Conservation (phyloP, 257 asterid genomes). For the Gynochthodes officinalis region DNA sequence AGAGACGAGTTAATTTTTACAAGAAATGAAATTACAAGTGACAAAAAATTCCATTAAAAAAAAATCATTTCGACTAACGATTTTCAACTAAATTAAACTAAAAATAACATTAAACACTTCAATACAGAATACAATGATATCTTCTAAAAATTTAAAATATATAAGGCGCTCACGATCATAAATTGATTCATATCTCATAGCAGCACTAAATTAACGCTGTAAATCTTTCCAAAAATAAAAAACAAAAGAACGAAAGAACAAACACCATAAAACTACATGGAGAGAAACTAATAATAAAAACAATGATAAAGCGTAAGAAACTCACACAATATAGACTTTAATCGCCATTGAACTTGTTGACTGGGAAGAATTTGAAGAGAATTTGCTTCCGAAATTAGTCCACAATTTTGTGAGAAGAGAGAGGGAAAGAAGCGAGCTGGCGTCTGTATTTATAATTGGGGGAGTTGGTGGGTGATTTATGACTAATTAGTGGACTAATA, state of each 20-base stretch:
- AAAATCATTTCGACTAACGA: background rate
- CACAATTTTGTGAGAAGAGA: background rate
- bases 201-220: background rate
- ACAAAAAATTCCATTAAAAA: background rate
- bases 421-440: background rate
- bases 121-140: background rate
- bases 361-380: background rate
- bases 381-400: conserved; percentile 1
- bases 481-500: conserved; percentile 9
- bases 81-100: background rate
- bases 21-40: background rate
- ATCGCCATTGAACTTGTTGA: conserved; percentile 46
- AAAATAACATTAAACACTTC: too few species aligned
- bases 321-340: conserved; percentile 72
- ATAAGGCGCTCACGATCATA: background rate
- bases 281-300: background rate
- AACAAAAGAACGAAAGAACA: too few species aligned
- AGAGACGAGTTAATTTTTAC: background rate
- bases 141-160: background rate
- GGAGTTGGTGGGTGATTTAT: conserved; percentile 5
- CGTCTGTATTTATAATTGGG: conserved; percentile 14
- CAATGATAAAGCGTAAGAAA: background rate
- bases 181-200: background rate
- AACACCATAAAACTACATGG: too few species aligned
- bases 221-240: background rate